These are phyloP conservation scores for Dendrothele bispora DNA, from an alignment of 768 basidiomycete genomes.

Conservation along the genomic window DNA sequence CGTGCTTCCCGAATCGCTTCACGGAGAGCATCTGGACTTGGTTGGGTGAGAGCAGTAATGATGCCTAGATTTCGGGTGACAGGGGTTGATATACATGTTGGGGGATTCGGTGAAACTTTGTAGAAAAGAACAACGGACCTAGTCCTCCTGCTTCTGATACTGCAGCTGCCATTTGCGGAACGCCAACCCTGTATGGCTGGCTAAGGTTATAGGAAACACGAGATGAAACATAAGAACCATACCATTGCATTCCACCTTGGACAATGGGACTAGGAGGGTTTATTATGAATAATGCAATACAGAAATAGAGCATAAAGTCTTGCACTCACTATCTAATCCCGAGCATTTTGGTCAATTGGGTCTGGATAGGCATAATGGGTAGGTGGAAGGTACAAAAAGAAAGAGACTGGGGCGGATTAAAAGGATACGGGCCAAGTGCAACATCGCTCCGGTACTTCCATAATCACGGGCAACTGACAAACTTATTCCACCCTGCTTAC, in stretches of 20 bases:
- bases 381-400: conserved; percentile 5
- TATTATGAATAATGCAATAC: conserved; percentile 4
- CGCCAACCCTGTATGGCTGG: conserved; percentile 64
- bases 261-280: conserved; percentile 60
- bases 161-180: conserved; percentile 71
- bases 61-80: conserved; percentile 65
- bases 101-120: no score
- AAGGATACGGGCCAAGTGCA: no score
- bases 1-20: conserved; percentile 78
- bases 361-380: conserved; percentile 41
- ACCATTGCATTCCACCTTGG: conserved; percentile 94
- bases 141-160: conserved; percentile 84
- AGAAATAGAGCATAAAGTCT: not conserved
- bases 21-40: conserved; percentile 78
- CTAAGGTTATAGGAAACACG: not conserved
- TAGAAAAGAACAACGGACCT: conserved; percentile 47
- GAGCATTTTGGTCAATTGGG: conserved; percentile 63
- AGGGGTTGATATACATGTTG: no score
- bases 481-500: no score
- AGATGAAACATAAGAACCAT: conserved; percentile 12
- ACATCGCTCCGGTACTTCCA: no score
- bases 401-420: no score
- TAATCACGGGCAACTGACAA: no score
- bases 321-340: conserved; percentile 62
- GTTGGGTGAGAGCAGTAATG: conserved; percentile 87